Evolutionary conservation across 768 basidiomycete genomes (phyloP).

Genomic region (Fomitopsis pulvina): DNA sequence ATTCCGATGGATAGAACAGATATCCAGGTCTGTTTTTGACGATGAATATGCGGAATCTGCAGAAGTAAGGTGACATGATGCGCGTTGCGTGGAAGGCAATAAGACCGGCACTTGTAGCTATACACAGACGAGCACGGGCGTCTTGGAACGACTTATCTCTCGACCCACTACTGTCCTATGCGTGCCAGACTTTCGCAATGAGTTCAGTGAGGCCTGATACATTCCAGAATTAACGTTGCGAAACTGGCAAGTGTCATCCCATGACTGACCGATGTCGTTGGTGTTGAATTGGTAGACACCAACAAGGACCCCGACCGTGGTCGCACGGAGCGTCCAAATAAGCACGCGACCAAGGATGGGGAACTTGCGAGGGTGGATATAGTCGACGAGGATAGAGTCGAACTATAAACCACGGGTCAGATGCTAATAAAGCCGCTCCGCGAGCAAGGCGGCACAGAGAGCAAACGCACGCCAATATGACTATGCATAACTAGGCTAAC

Average conservation of each 20-base stretch:
- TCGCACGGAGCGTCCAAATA: constrained; percentile 72
- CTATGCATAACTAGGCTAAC: constrained; percentile 88
- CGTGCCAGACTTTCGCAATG: constrained; percentile 76
- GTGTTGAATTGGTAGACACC: constrained; percentile 99
- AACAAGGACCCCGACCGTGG: constrained; percentile 76
- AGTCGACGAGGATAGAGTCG: constrained; percentile 75
- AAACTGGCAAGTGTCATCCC: no score
- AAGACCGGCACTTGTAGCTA: no score
- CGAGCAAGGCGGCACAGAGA: background rate
- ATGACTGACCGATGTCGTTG: constrained; percentile 84
- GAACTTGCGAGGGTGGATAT: constrained; percentile 91
- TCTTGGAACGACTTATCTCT: no score
- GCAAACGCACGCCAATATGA: constrained; percentile 78
- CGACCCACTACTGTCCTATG: constrained; percentile 32
- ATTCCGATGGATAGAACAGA: no score
- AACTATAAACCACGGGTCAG: constrained; percentile 41
- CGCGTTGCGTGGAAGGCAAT: no score
- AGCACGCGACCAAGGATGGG: constrained; percentile 63
- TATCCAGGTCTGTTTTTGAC: no score
- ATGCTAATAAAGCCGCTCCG: background rate
- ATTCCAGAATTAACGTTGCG: no score
- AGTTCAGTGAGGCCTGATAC: constrained; percentile 76
- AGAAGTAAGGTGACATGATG: no score
- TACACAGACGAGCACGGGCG: no score
- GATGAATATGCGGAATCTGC: no score